Evolutionary conservation across 306 rosid species (phyloP).

Genomic region (Prunus campanulata): DNA sequence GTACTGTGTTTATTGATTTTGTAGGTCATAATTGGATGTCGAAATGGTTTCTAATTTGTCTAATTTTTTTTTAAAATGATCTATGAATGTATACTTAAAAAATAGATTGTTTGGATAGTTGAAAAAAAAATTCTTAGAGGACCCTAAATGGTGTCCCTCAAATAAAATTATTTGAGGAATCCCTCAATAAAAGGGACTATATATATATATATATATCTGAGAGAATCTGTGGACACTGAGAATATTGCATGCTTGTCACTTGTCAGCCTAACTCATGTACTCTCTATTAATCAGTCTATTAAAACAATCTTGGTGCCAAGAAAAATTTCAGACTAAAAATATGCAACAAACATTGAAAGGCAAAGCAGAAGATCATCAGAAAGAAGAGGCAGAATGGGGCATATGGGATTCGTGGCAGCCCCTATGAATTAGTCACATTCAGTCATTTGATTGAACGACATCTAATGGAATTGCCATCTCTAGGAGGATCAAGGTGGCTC

Average conservation of each 20-base stretch:
- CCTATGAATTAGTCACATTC: conserved; percentile 60
- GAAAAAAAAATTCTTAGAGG: too few relatives aligned
- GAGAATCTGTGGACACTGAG: neutral
- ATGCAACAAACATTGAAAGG: conserved; percentile 36
- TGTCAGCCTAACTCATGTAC: neutral
- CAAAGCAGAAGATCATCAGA: conserved; percentile 1
- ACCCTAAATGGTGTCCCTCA: too few relatives aligned
- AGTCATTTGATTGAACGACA: conserved; percentile 64
- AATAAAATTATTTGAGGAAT: too few relatives aligned
- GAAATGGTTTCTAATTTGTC: too few relatives aligned
- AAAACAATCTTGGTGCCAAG: neutral
- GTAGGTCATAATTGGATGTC: too few relatives aligned
- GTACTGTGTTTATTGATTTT: too few relatives aligned
- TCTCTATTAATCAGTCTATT: neutral
- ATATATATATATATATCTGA: neutral
- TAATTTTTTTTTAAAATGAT: too few relatives aligned
- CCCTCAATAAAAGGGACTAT: neutral
- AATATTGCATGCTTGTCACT: conserved; percentile 12
- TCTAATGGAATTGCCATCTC: conserved; percentile 49
- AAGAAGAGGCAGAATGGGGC: conserved; percentile 17
- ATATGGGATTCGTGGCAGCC: conserved; percentile 88
- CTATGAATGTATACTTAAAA: too few relatives aligned
- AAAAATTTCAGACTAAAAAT: conserved; percentile 2
- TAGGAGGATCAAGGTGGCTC: conserved; percentile 43
- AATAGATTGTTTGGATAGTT: too few relatives aligned